phyloP scores from a whole-genome alignment of 805 yeast species.

The Starmerella asiatica region DNA sequence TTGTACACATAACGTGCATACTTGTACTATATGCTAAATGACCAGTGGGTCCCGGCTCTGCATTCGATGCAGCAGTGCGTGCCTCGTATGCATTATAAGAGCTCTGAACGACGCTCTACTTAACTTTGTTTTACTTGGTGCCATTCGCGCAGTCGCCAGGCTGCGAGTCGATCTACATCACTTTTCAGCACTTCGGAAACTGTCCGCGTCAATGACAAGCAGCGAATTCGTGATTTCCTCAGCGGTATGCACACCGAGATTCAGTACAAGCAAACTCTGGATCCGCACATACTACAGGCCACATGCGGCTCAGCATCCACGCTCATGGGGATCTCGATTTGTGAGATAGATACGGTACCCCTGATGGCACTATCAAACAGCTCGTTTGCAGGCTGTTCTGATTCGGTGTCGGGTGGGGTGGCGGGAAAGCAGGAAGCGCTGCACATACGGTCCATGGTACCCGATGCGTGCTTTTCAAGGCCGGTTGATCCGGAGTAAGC shows the following conservation, averaged over 20 bases:
- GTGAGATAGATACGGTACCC: too few species aligned
- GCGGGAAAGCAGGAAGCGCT: neutral
- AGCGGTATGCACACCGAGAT: slow-evolving; percentile 23
- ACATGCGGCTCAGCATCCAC: too few species aligned
- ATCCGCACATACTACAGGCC: slow-evolving; percentile 24
- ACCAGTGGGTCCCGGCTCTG: too few species aligned
- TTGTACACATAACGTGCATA: too few species aligned
- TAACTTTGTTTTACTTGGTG: slow-evolving; percentile 27
- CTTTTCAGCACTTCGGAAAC: slow-evolving; percentile 12
- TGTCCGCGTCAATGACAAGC: slow-evolving; percentile 17
- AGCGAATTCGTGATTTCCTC: slow-evolving; percentile 24
- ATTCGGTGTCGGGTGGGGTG: too few species aligned
- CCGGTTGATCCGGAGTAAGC: too few species aligned
- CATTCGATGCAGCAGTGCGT: slow-evolving; percentile 21
- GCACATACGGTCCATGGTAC: neutral
- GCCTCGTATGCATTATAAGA: slow-evolving; percentile 29
- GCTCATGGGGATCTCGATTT: slow-evolving; percentile 11
- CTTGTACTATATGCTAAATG: too few species aligned
- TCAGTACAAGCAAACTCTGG: slow-evolving; percentile 21
- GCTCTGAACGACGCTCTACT: slow-evolving; percentile 24
- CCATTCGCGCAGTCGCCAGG: slow-evolving; percentile 27
- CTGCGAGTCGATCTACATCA: slow-evolving; percentile 18
- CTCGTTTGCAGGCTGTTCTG: too few species aligned
- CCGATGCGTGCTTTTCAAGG: too few species aligned
- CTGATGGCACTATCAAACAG: too few species aligned